phyloP scores from a whole-genome alignment of 805 yeast species.

The Starmerella sirachaensis region DNA sequence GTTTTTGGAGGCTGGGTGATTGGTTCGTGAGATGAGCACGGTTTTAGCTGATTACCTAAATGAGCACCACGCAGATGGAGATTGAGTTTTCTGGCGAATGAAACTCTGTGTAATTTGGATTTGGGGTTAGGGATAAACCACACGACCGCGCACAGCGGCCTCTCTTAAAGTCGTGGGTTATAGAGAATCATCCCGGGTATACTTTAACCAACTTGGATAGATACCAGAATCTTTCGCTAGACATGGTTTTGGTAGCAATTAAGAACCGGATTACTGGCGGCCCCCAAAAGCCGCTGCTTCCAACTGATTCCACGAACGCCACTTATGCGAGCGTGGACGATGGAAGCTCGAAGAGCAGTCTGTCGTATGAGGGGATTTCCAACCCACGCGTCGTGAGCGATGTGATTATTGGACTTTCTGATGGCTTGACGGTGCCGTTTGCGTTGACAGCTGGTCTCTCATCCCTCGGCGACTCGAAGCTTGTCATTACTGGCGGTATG shows the following conservation, averaged over 20 bases:
- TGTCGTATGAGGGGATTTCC: constrained; percentile 22
- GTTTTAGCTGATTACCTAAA: too few species aligned
- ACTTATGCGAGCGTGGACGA: constrained; percentile 19
- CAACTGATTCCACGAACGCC: constrained; percentile 16
- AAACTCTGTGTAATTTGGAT: too few species aligned
- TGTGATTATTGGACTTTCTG: constrained; percentile 83
- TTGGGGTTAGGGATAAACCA: too few species aligned
- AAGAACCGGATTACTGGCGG: constrained; percentile 26
- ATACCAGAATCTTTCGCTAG: neutral
- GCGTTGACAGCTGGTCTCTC: constrained; percentile 95
- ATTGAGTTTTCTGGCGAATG: too few species aligned
- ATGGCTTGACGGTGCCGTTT: constrained; percentile 96
- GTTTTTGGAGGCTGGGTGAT: too few species aligned
- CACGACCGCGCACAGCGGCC: too few species aligned
- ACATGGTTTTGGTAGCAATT: constrained; percentile 27
- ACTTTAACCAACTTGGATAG: neutral
- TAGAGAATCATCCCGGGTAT: too few species aligned
- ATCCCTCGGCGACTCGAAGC: constrained; percentile 73
- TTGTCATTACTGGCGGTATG: constrained; percentile 95
- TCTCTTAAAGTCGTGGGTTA: neutral
- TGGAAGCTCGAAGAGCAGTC: constrained; percentile 12
- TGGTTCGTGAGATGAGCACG: too few species aligned
- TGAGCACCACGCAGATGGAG: too few species aligned
- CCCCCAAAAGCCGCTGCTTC: constrained; percentile 24
- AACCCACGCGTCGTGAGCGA: constrained; percentile 87